phyloP scores from a whole-genome alignment of 2,329 filamentous ascomycete species.

The Trichoderma sp. region DNA sequence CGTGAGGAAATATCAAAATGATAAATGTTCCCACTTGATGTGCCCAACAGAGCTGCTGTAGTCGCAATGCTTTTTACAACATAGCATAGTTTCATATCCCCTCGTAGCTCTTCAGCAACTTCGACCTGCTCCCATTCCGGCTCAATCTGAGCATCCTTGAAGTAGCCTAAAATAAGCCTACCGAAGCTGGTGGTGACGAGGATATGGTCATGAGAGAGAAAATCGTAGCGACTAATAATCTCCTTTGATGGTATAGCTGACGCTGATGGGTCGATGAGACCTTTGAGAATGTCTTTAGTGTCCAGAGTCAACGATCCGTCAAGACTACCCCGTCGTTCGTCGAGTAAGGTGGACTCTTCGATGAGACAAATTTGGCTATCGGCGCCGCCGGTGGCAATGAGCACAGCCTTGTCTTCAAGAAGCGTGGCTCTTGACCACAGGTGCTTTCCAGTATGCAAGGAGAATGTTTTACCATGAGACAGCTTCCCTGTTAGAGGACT shows the following conservation, averaged over 20 bases:
- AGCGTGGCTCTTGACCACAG: constrained; percentile 71
- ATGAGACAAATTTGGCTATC: constrained; percentile 67
- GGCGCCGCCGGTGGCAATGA: constrained; percentile 75
- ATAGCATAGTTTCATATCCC: constrained; percentile 46
- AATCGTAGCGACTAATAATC: constrained; percentile 61
- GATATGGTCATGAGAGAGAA: constrained; percentile 51
- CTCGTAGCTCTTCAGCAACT: constrained; percentile 33
- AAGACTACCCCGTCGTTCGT: background rate
- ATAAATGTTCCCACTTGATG: constrained; percentile 48
- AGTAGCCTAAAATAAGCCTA: constrained; percentile 49
- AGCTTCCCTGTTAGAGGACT: constrained; percentile 34
- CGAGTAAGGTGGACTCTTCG: constrained; percentile 23
- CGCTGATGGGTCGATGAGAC: constrained; percentile 9
- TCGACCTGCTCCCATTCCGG: constrained; percentile 44
- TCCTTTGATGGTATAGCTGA: constrained; percentile 28
- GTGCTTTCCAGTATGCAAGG: constrained; percentile 80
- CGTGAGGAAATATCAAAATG: constrained; percentile 35
- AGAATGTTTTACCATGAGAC: constrained; percentile 52
- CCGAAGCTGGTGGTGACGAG: constrained; percentile 61
- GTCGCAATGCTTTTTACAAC: constrained; percentile 41
- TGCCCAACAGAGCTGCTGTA: constrained; percentile 47
- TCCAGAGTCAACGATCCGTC: constrained; percentile 27
- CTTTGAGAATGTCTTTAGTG: constrained; percentile 33
- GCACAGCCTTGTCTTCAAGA: constrained; percentile 30
- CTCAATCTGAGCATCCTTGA: constrained; percentile 25